phyloP scores from a whole-genome alignment of 768 basidiomycete genomes.

The Russula olivacea region DNA sequence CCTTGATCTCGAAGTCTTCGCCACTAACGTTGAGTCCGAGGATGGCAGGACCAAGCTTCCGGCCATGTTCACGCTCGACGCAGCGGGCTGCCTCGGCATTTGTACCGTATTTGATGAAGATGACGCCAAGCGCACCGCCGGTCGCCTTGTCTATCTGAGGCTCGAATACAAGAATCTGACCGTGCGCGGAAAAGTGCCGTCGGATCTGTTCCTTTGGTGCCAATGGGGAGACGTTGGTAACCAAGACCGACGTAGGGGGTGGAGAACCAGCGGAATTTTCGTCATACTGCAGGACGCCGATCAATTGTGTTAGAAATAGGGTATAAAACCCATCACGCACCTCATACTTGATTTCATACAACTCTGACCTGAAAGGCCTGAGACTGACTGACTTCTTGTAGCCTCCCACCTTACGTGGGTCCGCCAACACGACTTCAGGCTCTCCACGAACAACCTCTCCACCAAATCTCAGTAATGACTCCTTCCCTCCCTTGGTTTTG shows the following conservation, averaged over 20 bases:
- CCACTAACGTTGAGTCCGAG: conserved; percentile 30
- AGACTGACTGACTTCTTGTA: conserved; percentile 28
- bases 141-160: conserved; percentile 71
- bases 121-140: conserved; percentile 79
- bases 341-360: conserved; percentile 50
- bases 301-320: conserved; percentile 5
- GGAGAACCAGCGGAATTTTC: conserved; percentile 61
- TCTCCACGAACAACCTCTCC: conserved; percentile 49
- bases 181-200: conserved; percentile 58
- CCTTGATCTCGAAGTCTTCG: conserved; percentile 59
- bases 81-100: conserved; percentile 67
- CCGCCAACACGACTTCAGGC: conserved; percentile 38
- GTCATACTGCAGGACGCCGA: conserved; percentile 54
- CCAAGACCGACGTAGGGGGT: conserved; percentile 67
- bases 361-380: conserved; percentile 35
- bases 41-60: conserved; percentile 45
- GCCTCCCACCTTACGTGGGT: conserved; percentile 50
- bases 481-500: conserved; percentile 58
- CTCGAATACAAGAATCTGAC: conserved; percentile 60
- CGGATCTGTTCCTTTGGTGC: conserved; percentile 61
- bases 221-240: conserved; percentile 66
- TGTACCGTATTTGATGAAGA: conserved; percentile 59
- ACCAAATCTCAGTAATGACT: conserved; percentile 46
- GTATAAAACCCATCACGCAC: conserved; percentile 34
- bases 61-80: conserved; percentile 60